Evolutionary conservation across 75 land plant species (phyloP).

Genomic region (Chamaecyparis obtusa): DNA sequence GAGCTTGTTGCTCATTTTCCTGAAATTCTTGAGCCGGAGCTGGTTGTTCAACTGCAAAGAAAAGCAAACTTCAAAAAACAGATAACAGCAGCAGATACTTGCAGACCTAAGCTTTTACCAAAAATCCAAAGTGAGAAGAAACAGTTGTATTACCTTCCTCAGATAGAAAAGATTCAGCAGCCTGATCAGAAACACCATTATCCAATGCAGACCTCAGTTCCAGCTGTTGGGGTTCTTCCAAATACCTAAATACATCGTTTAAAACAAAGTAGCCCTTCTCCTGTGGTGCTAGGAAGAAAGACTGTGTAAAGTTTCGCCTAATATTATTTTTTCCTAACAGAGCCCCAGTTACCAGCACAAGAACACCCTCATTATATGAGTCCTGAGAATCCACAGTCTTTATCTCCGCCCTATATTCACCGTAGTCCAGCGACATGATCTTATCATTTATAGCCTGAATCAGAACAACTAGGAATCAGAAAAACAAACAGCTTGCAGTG

Average conservation of each 20-base stretch:
- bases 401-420: constrained; percentile 64
- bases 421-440: constrained; percentile 48
- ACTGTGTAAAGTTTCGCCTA: constrained; percentile 59
- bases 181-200: constrained; percentile 19
- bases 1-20: constrained; percentile 16
- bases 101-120: not conserved
- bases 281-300: constrained; percentile 88
- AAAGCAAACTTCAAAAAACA: not conserved
- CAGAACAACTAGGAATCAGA: constrained; percentile 3
- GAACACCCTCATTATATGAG: constrained; percentile 64
- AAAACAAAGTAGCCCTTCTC: constrained; percentile 91
- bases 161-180: constrained; percentile 17
- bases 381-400: constrained; percentile 85
- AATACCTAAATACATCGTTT: constrained; percentile 75
- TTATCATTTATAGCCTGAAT: constrained; percentile 59
- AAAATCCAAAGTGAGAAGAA: not conserved
- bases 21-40: constrained; percentile 15
- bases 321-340: constrained; percentile 46
- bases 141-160: constrained; percentile 26
- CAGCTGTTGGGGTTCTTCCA: constrained; percentile 38
- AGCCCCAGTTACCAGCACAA: constrained; percentile 79
- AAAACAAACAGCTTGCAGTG: not conserved
- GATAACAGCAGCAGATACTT: not conserved
- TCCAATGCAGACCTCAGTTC: constrained; percentile 8
- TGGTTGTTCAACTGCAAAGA: constrained; percentile 6